These are phyloP conservation scores for Amanita subjunquillea DNA, from an alignment of 768 basidiomycete genomes.

Conservation along the genomic window DNA sequence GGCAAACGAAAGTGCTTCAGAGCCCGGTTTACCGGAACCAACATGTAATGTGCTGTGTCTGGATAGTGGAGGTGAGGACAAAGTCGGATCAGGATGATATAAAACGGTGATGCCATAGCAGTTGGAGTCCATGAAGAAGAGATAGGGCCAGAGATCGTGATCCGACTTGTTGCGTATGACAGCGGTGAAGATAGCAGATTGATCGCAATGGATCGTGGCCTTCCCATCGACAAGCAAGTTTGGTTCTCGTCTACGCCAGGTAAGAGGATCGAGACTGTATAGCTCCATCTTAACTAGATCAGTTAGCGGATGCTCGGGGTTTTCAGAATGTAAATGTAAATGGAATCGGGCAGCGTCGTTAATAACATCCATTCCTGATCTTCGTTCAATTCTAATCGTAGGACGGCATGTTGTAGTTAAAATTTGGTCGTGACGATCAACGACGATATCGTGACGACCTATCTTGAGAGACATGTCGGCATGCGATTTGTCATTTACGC, in stretches of 20 bases:
- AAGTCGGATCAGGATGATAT: conserved; percentile 36
- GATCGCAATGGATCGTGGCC: conserved; percentile 34
- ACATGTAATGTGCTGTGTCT: conserved; percentile 28
- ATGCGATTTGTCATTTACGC: conserved; percentile 29
- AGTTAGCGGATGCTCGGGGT: conserved; percentile 34
- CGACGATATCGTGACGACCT: conserved; percentile 24
- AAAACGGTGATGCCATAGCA: conserved; percentile 43
- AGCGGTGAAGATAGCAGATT: conserved; percentile 34
- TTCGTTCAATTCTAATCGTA: conserved; percentile 25
- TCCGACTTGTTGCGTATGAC: conserved; percentile 40
- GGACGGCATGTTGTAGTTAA: conserved; percentile 24
- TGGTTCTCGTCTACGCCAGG: conserved; percentile 30
- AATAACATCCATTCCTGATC: conserved; percentile 27
- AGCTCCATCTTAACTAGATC: conserved; percentile 44
- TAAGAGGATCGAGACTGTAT: conserved; percentile 33
- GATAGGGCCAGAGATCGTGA: conserved; percentile 50
- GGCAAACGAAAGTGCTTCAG: conserved; percentile 36
- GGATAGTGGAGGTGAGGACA: conserved; percentile 31
- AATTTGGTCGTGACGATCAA: conserved; percentile 36
- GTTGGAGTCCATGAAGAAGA: conserved; percentile 50
- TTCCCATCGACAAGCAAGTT: conserved; percentile 39
- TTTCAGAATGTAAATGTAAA: conserved; percentile 43
- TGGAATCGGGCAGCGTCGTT: conserved; percentile 52
- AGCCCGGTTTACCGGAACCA: conserved; percentile 31
- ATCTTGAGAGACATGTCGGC: conserved; percentile 45